phyloP scores from a whole-genome alignment of 441 rosid species.

The Geranium incanum region DNA sequence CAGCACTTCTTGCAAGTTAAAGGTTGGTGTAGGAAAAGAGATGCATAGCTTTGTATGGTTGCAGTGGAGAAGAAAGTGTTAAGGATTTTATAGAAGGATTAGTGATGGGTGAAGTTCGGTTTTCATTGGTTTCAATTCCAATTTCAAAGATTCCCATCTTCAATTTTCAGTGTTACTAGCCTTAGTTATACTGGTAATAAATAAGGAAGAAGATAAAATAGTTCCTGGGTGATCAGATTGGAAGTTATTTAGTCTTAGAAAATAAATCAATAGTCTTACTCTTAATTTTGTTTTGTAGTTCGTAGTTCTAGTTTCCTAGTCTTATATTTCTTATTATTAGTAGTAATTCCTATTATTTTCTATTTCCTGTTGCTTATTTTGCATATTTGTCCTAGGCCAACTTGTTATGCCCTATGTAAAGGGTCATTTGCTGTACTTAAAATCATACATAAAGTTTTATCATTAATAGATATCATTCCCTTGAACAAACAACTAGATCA shows the following conservation, averaged over 20 bases:
- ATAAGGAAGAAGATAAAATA: not conserved
- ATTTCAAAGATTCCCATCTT: not conserved
- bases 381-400: too few species aligned
- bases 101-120: not conserved
- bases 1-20: constrained; percentile 54
- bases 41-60: not conserved
- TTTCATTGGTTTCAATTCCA: not conserved
- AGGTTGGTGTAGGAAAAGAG: constrained; percentile 39
- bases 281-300: too few species aligned
- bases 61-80: not conserved
- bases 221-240: not conserved
- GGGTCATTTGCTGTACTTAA: too few species aligned
- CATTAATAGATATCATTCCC: not conserved
- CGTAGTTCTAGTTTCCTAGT: too few species aligned
- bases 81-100: not conserved
- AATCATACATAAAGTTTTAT: too few species aligned
- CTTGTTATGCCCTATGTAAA: too few species aligned
- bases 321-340: too few species aligned
- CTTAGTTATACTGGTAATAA: not conserved
- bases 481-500: not conserved
- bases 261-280: too few species aligned
- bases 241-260: too few species aligned
- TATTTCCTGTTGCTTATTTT: too few species aligned
- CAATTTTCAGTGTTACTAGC: not conserved
- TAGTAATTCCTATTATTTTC: too few species aligned